Evolutionary conservation across 2,329 filamentous ascomycete species (phyloP), one percentile per base, ranked within the genome.

Genomic region (Botrytis porri): DNA sequence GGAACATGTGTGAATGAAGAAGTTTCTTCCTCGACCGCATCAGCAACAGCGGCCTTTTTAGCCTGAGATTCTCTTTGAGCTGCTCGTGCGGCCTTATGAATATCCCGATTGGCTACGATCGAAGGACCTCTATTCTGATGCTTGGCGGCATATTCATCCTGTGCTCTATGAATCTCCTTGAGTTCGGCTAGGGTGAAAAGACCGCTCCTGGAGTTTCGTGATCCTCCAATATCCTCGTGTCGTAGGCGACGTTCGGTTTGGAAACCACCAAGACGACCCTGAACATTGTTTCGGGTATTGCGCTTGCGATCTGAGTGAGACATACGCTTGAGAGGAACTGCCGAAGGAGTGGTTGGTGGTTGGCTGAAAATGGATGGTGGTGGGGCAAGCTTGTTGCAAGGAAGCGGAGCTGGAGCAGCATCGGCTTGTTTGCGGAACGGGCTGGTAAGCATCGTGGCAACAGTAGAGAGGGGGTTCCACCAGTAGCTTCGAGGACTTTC

Each of bases 261-360:
- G 16, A 67, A 57, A 37, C 35, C 64, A 22, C 64, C 61, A n/a
- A n/a, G 35, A 6, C 70, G 70, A 29, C 70, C 61, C 14, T 45
- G 51, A 59, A 48, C 45, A 20, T 71, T 59, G 18, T 69, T 63
- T 39, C 64, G 32, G 6, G 10, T 35, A 8, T n/a, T 65, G 43
- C 70, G 63, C 35, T 72, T 72, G 22, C 73, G 73, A 25, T 74
- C 73, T 18, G 63, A 69, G 51, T 73, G 45, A 4, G 73, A 51
- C 39, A 43, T 43, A 25, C 43, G 48, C 22, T 61, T 71, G 29
- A 54, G 62, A 1, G 62, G 61, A 48, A 35, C 35, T n/a, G 57
- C 61, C 29, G 61, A n/a, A 45, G 70, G 43, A 51, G 69, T 32
- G 41, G 54, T 25, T 16, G 70, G 37, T 39, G 70, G 70, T 35